Evolutionary conservation across 2,329 filamentous ascomycete species (phyloP).

Genomic region (Trichophyton schoenleinii): DNA sequence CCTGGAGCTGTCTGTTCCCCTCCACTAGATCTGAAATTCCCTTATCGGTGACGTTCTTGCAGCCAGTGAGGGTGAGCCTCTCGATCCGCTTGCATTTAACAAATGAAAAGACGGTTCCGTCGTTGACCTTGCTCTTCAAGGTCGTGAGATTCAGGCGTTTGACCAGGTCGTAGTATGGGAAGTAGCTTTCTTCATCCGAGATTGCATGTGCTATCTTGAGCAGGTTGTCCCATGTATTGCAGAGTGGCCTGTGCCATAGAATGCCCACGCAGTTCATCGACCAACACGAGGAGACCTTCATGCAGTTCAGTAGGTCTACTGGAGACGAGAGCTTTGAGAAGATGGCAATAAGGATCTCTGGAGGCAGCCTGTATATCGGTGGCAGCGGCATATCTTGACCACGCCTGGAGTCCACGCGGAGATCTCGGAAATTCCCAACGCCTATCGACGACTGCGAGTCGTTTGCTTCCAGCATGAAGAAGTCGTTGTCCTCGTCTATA

Average conservation of each 20-base stretch:
- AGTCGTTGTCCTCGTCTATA: conserved; percentile 83
- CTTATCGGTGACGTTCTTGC: conserved; percentile 68
- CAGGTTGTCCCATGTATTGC: conserved; percentile 74
- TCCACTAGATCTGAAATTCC: conserved; percentile 69
- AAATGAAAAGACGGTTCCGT: conserved; percentile 76
- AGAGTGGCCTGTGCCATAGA: conserved; percentile 87
- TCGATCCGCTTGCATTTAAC: conserved; percentile 80
- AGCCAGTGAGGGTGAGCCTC: conserved; percentile 83
- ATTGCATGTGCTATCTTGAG: conserved; percentile 70
- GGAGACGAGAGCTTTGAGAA: conserved; percentile 71
- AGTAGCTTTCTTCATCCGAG: conserved; percentile 60
- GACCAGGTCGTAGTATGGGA: conserved; percentile 79
- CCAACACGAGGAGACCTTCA: conserved; percentile 93
- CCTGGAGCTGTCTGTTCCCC: conserved; percentile 68
- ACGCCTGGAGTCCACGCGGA: conserved; percentile 47
- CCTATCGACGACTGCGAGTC: conserved; percentile 89
- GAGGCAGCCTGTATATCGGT: conserved; percentile 73
- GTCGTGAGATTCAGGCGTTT: conserved; percentile 82
- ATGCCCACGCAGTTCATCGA: conserved; percentile 82
- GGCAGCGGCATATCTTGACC: conserved; percentile 24
- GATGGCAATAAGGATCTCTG: conserved; percentile 86
- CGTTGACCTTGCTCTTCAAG: conserved; percentile 63
- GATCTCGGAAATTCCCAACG: conserved; percentile 62
- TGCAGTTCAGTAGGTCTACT: conserved; percentile 68
- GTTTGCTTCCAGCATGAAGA: conserved; percentile 68